phyloP scores from a whole-genome alignment of 768 basidiomycete species.

The Lentinula sp. region DNA sequence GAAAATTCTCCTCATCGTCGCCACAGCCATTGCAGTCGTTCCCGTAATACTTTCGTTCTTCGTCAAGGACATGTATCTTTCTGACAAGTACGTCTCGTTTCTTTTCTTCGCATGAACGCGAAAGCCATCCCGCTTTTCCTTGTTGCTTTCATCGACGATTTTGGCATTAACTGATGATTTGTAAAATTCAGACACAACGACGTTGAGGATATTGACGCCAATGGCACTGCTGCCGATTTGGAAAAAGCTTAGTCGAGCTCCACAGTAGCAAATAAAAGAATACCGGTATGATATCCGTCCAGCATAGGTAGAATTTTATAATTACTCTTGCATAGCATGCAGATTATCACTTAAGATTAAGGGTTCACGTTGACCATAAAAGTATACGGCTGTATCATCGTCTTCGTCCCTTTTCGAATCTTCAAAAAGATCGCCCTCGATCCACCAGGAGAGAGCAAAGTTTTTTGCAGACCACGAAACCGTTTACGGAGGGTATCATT shows the following conservation, averaged over 20 bases:
- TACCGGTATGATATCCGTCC: too few relatives aligned
- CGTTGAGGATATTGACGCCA: background rate
- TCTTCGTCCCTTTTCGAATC: too few relatives aligned
- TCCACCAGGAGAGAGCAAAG: background rate
- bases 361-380: too few relatives aligned
- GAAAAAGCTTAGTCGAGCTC: background rate
- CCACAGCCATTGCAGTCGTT: conserved; percentile 33
- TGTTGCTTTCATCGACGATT: background rate
- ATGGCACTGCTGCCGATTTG: background rate
- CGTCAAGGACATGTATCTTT: conserved; percentile 43
- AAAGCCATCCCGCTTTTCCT: too few relatives aligned
- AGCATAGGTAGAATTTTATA: too few relatives aligned
- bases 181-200: background rate
- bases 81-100: conserved; percentile 31
- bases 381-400: too few relatives aligned
- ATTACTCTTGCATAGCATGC: too few relatives aligned
- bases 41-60: conserved; percentile 41
- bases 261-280: too few relatives aligned
- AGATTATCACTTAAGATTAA: too few relatives aligned
- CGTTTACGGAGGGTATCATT: background rate
- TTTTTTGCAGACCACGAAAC: background rate
- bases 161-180: too few relatives aligned
- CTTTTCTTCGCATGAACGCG: background rate
- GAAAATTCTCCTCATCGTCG: conserved; percentile 32
- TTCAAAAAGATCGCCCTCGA: background rate